A percentile compares a stretch with the other conserved stretches of the same genome.
Evolutionary conservation across 1,284 basidiomycete species (phyloP).

Genomic region (Abortiporus biennis): DNA sequence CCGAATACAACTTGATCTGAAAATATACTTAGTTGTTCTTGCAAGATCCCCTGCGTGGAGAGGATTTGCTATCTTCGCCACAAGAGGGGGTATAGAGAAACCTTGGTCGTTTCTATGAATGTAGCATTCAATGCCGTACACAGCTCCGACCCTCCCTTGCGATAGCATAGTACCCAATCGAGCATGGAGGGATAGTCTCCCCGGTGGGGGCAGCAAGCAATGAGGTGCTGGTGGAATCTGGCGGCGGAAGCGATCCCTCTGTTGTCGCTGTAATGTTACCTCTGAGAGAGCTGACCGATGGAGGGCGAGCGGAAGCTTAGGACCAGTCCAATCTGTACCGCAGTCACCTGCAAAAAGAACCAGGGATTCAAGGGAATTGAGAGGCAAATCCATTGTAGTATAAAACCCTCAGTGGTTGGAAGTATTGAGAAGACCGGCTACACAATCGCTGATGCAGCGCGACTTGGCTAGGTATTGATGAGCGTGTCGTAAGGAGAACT

Average conservation of each 20-base stretch:
- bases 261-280: no score
- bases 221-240: background rate
- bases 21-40: background rate
- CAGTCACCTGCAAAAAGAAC: no score
- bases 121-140: background rate
- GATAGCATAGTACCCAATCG: background rate
- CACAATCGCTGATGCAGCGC: no score
- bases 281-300: no score
- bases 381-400: background rate
- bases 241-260: no score
- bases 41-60: background rate
- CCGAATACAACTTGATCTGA: background rate
- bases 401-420: background rate
- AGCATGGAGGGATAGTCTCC: background rate
- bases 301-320: no score
- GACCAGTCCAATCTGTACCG: no score
- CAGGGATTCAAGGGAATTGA: no score
- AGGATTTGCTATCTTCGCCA: slow-evolving; percentile 3
- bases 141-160: background rate
- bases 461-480: no score
- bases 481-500: no score
- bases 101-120: background rate
- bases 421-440: no score
- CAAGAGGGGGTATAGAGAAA: slow-evolving; percentile 4
- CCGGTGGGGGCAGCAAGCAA: background rate